Evolutionary conservation across 177 flowering plant genomes (phyloP).

Genomic region (Vitis hybrid): DNA sequence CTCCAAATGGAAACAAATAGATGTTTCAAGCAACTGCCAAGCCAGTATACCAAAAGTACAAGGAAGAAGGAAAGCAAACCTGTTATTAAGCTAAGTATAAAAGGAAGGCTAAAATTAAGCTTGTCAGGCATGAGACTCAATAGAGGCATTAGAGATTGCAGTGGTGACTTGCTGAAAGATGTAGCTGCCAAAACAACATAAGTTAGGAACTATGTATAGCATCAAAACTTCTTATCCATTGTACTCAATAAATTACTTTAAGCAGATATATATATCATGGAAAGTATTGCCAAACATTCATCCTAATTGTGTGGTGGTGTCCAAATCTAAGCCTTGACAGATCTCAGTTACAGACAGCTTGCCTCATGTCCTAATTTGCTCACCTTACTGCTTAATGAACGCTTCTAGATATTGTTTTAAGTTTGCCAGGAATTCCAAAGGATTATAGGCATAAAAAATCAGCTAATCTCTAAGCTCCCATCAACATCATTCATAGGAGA

Average conservation of each 20-base stretch:
- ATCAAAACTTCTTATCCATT: no score
- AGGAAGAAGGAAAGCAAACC: slow-evolving; percentile 32
- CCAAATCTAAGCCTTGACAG: no score
- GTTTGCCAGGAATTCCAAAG: no score
- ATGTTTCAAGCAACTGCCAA: not conserved
- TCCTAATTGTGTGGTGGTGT: no score
- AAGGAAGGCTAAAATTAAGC: slow-evolving; percentile 24
- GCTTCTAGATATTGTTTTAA: no score
- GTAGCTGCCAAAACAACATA: slow-evolving; percentile 46
- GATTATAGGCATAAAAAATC: not conserved
- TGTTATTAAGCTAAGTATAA: slow-evolving; percentile 29
- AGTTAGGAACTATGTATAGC: not conserved
- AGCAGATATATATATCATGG: no score
- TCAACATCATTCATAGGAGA: not conserved
- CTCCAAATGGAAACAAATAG: not conserved
- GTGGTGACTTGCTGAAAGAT: slow-evolving; percentile 50
- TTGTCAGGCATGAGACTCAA: slow-evolving; percentile 46
- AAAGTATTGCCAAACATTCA: no score
- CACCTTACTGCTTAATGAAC: no score
- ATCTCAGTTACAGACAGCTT: no score
- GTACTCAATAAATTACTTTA: no score
- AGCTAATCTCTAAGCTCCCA: not conserved
- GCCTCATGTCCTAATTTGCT: no score
- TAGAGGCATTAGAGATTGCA: slow-evolving; percentile 37
- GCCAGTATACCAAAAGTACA: not conserved